Base-by-base conservation (phyloP, 2,329 filamentous ascomycete species). In the Pseudogymnoascus sp. region DNA sequence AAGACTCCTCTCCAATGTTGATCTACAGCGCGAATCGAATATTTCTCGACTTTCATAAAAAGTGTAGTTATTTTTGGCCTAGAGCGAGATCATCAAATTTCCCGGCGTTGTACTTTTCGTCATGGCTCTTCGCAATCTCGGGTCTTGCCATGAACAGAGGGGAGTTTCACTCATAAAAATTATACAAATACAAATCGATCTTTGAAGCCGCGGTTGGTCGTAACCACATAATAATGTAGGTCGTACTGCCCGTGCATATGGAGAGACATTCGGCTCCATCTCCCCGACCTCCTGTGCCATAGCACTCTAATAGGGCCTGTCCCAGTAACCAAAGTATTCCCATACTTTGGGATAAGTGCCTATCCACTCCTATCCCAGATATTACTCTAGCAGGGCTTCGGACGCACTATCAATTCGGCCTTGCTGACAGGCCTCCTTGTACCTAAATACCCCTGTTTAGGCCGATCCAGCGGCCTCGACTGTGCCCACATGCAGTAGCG, bases 401-500 rank as follows among this genome's bases (percentile, higher is more conserved):
- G 49, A 55, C 49, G 16, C 49, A 55, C 49, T 55, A 55, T 55
- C 49, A 55, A 35, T 55, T 55, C 28, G 49, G n/a, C 49, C 49
- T 18, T 55, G 49, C 49, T 55, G 49, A 55, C 49, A 55, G 49
- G 28, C 49, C 49, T 18, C 33, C 8, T 31, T 4, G 25, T 28
- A 31, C 45, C 23, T 31, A 55, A 33, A 55, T 55, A 55, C 49
- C 49, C 49, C 28, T 55, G 49, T 35, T 35, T 14, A 21, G 12
- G 49, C 28, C 49, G 28, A 55, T 55, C 28, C 49, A 55, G 49
- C 28, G 28, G 49, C 49, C 49, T 55, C 49, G 49, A 55, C 49
- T 55, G 11, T 35, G 49, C 49, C 49, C 49, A 55, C 49, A 55
- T 55, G 49, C 49, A 55, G 49, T 55, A 55, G 49, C 49, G 49